Evolutionary conservation across 2,329 filamentous ascomycete genomes (phyloP), one percentile per base, ranked within the genome.

Genomic region (Sphaerulina vaccinii): DNA sequence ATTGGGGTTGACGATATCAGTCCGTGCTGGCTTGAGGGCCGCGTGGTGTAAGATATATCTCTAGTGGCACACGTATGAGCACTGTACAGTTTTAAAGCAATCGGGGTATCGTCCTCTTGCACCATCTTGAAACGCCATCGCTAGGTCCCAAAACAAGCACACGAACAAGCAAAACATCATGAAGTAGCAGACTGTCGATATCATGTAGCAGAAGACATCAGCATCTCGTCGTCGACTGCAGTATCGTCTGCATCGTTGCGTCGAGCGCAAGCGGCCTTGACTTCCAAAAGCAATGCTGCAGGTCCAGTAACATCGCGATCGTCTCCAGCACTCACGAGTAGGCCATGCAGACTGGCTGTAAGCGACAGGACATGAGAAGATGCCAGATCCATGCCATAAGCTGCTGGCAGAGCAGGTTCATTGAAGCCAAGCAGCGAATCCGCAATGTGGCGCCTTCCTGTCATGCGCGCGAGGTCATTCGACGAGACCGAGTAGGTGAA

Each of bases 351-450:
- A 19, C 36, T 56, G 32, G 43, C 50, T 15, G 54, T 52, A 3
- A 59, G 39, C n/a, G 48, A 35, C 8, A 52, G 33, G 2, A 59
- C 10, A 15, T 54, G 48, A n/a, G 44, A 45, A 19, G 47, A 41
- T 9, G 40, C 45, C 10, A 49, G 39, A 29, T 50, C 33, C 16
- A 59, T 45, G 39, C 48, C 46, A 15, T n/a, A 19, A 21, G 51
- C 19, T 32, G 16, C 27, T 56, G 56, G 11, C 57, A 54, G 16
- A 7, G 64, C 57, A 27, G 59, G 58, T 49, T 63, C 54, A 18
- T 65, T 64, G 57, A 56, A 69, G 3, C 50, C 47, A 4, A 65
- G 51, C 9, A 66, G 29, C 9, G 60, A 58, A 16, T 15, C 8
- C 10, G 51, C 45, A 33, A 56, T 42, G 18, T 64, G 59, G 8